Base-by-base conservation (phyloP, 441 rosid genomes). In the Omphalea diandra region DNA sequence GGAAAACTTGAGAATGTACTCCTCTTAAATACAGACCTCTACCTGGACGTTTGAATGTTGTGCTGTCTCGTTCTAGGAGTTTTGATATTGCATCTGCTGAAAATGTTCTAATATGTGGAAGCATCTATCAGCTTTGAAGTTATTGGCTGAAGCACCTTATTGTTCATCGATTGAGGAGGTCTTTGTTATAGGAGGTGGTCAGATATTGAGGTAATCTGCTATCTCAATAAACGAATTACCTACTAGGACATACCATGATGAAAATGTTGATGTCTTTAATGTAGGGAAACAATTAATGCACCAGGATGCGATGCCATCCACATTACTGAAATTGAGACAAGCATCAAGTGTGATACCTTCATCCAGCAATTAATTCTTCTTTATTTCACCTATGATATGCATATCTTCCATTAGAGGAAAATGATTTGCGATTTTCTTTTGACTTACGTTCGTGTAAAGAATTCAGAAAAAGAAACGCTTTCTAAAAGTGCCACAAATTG, bases 1-100 rank as follows among this genome's bases (percentile, higher is more conserved):
- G 91, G 53, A 86, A 86, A 73, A 86, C 93, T 11, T 90, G 96
- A 91, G 93, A 88, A 77, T 85, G 91, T 75, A 79, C 88, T 55
- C 89, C 89, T 26, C 26, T 53, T 14, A 74, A 72, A 73, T 60
- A 80, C 63, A 70, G 90, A n/a, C 93, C 91, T 29, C 82, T 88
- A 24, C 65, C 86, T 7, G 91, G 91, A 46, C 87, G 93, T 0
- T 86, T 90, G 61, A 88, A 86, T 77, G 87, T 90, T 67, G 91
- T 88, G 69, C 67, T 88, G 43, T 86, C 90, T 83, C 93, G 89
- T 6, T 87, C 89, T 43, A 84, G 85, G 63, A 86, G 84, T 63
- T 86, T 81, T 71, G 88, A 84, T 62, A 84, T 85, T 31, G 86
- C 87, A 24, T 81, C 87, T 64, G 84, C 84, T 53, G 88, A 86